Evolutionary conservation across 352 stramenopile species (phyloP).

Genomic region (Phytopythium vexans): DNA sequence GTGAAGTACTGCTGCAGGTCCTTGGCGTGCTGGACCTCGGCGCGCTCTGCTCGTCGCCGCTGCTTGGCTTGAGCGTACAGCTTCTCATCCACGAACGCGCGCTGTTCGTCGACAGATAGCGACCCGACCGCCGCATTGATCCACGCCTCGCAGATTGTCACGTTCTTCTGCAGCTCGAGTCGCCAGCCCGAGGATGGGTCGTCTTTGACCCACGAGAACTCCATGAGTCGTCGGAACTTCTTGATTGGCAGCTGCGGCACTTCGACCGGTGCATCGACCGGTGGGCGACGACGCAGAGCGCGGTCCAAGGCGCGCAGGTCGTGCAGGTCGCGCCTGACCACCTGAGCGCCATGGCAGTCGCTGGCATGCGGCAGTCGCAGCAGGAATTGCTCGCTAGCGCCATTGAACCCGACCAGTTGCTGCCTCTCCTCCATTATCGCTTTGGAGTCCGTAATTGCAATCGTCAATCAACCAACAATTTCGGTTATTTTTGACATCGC

Average conservation of each 20-base stretch:
- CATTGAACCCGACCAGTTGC: not conserved
- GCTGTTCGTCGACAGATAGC: constrained; percentile 18
- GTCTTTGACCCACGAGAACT: constrained; percentile 39
- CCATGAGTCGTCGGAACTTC: constrained; percentile 55
- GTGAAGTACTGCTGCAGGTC: constrained; percentile 79
- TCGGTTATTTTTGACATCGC: no score
- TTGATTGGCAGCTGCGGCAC: constrained; percentile 46
- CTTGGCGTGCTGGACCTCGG: constrained; percentile 35
- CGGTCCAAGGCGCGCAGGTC: constrained; percentile 47
- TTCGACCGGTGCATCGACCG: not conserved
- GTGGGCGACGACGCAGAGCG: constrained; percentile 11
- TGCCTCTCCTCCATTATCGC: not conserved
- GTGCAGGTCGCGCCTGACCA: constrained; percentile 33
- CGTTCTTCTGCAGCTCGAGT: constrained; percentile 61
- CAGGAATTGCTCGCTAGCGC: not conserved
- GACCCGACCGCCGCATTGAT: constrained; percentile 34
- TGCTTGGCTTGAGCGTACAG: constrained; percentile 33
- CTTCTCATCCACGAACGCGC: constrained; percentile 48
- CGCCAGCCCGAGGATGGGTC: constrained; percentile 45
- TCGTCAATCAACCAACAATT: no score
- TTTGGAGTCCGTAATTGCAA: no score
- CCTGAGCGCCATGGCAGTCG: not conserved
- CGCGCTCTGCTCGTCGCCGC: constrained; percentile 15
- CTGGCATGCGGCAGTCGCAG: constrained; percentile 3
- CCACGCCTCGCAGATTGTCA: constrained; percentile 51